Evolutionary conservation across 495 filamentous ascomycete genomes (phyloP).

Genomic region (Bacidia gigantensis): DNA sequence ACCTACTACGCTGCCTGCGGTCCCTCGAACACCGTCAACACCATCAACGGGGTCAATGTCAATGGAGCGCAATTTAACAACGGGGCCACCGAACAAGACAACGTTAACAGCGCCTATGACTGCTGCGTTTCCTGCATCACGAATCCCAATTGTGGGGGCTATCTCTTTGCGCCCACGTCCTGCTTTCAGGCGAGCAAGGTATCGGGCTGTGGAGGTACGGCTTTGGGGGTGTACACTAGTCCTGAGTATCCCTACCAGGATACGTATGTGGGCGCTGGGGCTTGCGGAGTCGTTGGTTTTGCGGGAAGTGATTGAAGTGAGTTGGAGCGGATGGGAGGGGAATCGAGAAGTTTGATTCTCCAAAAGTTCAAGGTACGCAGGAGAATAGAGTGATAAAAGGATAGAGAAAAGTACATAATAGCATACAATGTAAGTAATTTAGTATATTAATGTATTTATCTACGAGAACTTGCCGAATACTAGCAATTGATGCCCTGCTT

Average conservation of each 20-base stretch:
- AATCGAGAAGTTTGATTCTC: too few relatives aligned
- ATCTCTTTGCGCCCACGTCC: neutral
- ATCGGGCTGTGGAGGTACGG: neutral
- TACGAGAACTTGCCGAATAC: too few relatives aligned
- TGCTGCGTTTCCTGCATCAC: constrained; percentile 8
- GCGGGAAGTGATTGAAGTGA: too few relatives aligned
- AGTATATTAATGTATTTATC: too few relatives aligned
- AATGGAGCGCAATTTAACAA: neutral
- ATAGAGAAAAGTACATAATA: too few relatives aligned
- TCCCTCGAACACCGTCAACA: constrained; percentile 2
- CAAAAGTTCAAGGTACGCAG: too few relatives aligned
- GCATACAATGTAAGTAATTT: too few relatives aligned
- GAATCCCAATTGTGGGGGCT: constrained; percentile 3
- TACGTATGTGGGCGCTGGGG: neutral
- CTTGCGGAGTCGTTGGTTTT: neutral
- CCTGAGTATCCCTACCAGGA: neutral
- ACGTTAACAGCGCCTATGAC: neutral
- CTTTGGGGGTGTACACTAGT: neutral
- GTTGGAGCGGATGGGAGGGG: too few relatives aligned
- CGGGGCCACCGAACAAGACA: neutral
- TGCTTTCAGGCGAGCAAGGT: neutral
- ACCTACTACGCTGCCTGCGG: constrained; percentile 10
- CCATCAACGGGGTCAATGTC: neutral
- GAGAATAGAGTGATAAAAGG: too few relatives aligned
- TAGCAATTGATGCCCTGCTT: too few relatives aligned